Percentiles rank a stretch among this genome's conserved stretches.
Conservation (phyloP, 495 filamentous ascomycete species). For the Penicillium parvum region DNA sequence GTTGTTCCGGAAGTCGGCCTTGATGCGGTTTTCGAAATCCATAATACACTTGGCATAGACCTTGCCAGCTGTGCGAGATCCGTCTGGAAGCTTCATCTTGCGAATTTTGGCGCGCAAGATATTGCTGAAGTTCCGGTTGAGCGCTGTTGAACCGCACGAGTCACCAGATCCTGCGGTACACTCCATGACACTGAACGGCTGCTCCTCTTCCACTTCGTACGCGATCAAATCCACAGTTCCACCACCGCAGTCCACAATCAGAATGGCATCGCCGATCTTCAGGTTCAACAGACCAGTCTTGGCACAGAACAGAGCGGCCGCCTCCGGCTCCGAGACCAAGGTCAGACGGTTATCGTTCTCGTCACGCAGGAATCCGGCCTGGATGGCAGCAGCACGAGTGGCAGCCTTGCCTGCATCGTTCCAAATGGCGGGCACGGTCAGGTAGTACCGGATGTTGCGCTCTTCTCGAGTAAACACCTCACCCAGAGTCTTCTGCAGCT, state of each 20-base stretch:
- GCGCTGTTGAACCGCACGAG: conserved; percentile 71
- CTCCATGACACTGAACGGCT: conserved; percentile 71
- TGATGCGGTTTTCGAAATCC: conserved; percentile 82
- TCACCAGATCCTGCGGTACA: conserved; percentile 76
- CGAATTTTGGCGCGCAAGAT: conserved; percentile 75
- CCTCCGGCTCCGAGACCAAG: conserved; percentile 72
- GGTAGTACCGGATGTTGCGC: conserved; percentile 71
- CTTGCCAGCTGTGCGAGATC: conserved; percentile 68
- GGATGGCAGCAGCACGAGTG: conserved; percentile 70
- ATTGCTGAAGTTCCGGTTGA: conserved; percentile 80
- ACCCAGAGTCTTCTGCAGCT: conserved; percentile 70
- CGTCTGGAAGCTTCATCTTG: conserved; percentile 80
- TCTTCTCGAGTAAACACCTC: conserved; percentile 76
- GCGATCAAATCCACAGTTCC: conserved; percentile 79
- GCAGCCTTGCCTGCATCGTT: conserved; percentile 78
- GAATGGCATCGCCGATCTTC: conserved; percentile 69
- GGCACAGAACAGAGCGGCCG: conserved; percentile 73
- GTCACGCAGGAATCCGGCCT: conserved; percentile 71
- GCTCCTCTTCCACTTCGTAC: conserved; percentile 76
- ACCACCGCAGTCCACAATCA: conserved; percentile 78
- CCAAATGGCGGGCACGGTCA: conserved; percentile 77
- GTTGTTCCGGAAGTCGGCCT: conserved; percentile 79
- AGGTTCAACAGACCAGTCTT: conserved; percentile 73
- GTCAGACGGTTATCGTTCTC: conserved; percentile 75
- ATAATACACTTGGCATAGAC: conserved; percentile 82